phyloP scores from a whole-genome alignment of 179 eudicot species.

The Nepenthes alata region DNA sequence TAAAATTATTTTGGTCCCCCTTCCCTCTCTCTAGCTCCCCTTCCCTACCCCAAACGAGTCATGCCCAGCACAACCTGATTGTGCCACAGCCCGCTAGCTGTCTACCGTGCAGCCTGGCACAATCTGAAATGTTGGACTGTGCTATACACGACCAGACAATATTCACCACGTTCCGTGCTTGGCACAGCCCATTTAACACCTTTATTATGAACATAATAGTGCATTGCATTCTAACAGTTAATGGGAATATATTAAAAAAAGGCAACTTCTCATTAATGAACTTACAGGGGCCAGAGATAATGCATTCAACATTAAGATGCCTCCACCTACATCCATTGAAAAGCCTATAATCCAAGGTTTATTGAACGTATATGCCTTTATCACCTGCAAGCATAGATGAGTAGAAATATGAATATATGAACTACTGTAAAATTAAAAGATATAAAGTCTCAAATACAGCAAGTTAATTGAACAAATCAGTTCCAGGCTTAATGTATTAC shows the following conservation, averaged over 20 bases:
- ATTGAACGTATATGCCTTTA: conserved; percentile 81
- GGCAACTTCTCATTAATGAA: conserved; percentile 3
- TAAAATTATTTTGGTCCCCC: no score
- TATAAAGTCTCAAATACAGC: background rate
- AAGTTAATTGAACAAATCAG: background rate
- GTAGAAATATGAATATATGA: background rate
- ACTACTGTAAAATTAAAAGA: background rate
- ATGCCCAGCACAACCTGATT: no score
- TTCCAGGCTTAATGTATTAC: background rate
- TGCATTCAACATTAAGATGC: conserved; percentile 81
- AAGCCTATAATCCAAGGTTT: conserved; percentile 77
- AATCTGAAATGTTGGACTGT: no score
- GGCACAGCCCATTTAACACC: no score
- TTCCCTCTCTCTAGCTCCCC: no score
- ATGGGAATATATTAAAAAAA: background rate
- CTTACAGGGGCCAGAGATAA: conserved; percentile 97
- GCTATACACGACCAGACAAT: no score
- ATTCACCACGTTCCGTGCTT: no score
- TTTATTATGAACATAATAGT: background rate
- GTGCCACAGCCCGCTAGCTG: no score
- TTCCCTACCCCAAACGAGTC: no score
- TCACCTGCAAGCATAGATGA: conserved; percentile 41
- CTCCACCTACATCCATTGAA: conserved; percentile 87
- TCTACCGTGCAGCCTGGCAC: no score
- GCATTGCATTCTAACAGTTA: background rate